A percentile compares a stretch with the other conserved stretches of the same genome.
phyloP scores from a whole-genome alignment of 306 rosid species.

The Casuarina glauca region DNA sequence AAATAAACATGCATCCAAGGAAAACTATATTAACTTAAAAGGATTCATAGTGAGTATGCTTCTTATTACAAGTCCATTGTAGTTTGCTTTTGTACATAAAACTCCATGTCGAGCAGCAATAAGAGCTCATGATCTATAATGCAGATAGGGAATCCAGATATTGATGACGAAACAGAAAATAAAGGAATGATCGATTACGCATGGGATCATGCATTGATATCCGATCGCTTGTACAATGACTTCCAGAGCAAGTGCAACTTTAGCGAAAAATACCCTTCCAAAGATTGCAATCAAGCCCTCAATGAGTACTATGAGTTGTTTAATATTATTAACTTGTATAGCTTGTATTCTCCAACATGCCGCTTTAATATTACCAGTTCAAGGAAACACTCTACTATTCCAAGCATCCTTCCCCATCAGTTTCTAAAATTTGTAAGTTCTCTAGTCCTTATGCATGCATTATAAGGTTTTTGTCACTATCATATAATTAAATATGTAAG shows the following conservation, averaged over 20 bases:
- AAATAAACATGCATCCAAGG: slow-evolving; percentile 30
- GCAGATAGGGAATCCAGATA: slow-evolving; percentile 48
- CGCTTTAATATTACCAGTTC: neutral
- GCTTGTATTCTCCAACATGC: slow-evolving; percentile 39
- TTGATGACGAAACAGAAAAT: slow-evolving; percentile 50
- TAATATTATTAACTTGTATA: slow-evolving; percentile 44
- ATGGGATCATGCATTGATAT: slow-evolving; percentile 55
- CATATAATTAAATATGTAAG: too few relatives aligned
- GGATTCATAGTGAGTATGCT: slow-evolving; percentile 49
- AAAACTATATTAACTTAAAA: slow-evolving; percentile 40
- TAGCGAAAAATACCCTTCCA: slow-evolving; percentile 3
- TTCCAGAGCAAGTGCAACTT: slow-evolving; percentile 43
- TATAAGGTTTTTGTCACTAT: too few relatives aligned
- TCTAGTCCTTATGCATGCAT: too few relatives aligned
- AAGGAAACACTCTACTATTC: slow-evolving; percentile 5
- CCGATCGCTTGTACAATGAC: slow-evolving; percentile 34
- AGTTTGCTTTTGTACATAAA: too few relatives aligned
- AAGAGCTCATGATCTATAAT: neutral
- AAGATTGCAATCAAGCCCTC: neutral
- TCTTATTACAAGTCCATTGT: neutral
- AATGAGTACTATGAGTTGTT: slow-evolving; percentile 29
- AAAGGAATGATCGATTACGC: slow-evolving; percentile 51
- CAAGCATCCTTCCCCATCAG: slow-evolving; percentile 14
- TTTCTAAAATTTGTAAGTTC: slow-evolving; percentile 36
- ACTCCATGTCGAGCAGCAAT: too few relatives aligned